These are phyloP conservation scores for Eucalyptus victrix DNA, from an alignment of 345 rosid species.

Conservation along the genomic window DNA sequence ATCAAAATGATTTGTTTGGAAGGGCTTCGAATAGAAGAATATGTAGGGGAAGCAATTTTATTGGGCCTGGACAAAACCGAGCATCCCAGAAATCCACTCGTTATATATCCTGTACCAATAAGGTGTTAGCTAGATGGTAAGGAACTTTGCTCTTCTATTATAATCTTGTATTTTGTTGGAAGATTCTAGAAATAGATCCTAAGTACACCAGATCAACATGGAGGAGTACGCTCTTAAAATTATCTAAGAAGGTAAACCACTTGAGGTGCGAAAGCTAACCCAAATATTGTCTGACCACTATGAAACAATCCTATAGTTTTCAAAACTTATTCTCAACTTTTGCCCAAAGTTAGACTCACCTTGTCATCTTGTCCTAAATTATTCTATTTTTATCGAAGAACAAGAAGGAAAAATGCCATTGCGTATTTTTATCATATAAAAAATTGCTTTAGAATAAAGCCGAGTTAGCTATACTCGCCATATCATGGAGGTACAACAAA, in stretches of 20 bases:
- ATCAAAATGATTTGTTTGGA: neutral
- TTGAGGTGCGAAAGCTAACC: neutral
- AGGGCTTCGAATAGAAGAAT: neutral
- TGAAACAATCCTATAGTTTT: too few relatives aligned
- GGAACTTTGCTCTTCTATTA: too few relatives aligned
- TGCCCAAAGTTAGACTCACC: too few relatives aligned
- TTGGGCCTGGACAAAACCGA: too few relatives aligned
- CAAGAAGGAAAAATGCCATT: neutral
- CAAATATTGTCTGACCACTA: too few relatives aligned
- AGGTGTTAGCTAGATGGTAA: neutral
- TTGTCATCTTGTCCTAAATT: neutral
- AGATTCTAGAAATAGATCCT: too few relatives aligned
- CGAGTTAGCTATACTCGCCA: neutral
- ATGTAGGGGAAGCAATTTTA: too few relatives aligned
- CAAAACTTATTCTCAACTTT: neutral
- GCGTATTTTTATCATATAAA: neutral
- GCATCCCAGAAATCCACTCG: neutral
- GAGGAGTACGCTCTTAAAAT: neutral
- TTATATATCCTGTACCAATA: neutral
- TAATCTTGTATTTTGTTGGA: neutral
- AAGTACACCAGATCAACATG: too few relatives aligned
- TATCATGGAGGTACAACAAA: too few relatives aligned
- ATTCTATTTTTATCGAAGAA: neutral
- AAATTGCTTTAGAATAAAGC: neutral
- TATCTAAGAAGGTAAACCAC: too few relatives aligned